Base-by-base conservation (phyloP, 495 filamentous ascomycete genomes). In the Penicillium goetzii region DNA sequence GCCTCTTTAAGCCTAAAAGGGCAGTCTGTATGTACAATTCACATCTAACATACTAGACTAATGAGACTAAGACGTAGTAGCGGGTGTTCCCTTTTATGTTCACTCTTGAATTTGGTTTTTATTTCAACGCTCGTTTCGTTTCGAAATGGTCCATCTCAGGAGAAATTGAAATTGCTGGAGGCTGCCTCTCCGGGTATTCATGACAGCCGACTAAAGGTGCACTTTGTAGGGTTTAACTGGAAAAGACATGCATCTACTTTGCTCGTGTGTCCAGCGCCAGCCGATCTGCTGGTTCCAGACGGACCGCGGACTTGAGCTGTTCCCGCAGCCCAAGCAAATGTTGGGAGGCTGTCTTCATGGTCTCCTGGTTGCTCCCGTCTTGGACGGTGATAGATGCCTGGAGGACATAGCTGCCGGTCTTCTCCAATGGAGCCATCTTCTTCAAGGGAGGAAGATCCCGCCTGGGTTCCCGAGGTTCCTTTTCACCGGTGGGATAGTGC, bases 211-310 rank as follows among this genome's bases (percentile, higher is more conserved):
- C 25, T 34, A 10, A 25, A 49, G n/a, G 50, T n/a, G 17, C 23
- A 4, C 17, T 7, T 43, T 4, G 3, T 32, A 21, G 15, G 36
- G 36, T 6, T 26, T 7, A 28, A 21, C n/a, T 3, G 2, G 8
- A 19, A 14, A 40, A 21, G 12, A 38, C 28, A 38, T 17, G 25
- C 2, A 8, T 28, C 60, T 76, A 80, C 68, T 81, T 81, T 21
- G 88, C 85, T 58, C 88, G 79, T 0, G 88, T 89, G 75, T 91
- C 89, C 59, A 91, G 64, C 21, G 84, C 80, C 61, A 90, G 70
- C 49, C 89, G 78, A 72, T 91, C 88, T 5, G 82, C 86, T 55
- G 84, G 78, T 56, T 86, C 81, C 58, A 92, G 74, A 32, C 87
- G 86, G 50, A 91, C 85, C 8, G 84, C 83, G 7, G 88, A 87